Percentiles rank a stretch among this genome's conserved stretches.
Conservation (phyloP, 805 yeast genomes). For the Yarrowia osloensis region DNA sequence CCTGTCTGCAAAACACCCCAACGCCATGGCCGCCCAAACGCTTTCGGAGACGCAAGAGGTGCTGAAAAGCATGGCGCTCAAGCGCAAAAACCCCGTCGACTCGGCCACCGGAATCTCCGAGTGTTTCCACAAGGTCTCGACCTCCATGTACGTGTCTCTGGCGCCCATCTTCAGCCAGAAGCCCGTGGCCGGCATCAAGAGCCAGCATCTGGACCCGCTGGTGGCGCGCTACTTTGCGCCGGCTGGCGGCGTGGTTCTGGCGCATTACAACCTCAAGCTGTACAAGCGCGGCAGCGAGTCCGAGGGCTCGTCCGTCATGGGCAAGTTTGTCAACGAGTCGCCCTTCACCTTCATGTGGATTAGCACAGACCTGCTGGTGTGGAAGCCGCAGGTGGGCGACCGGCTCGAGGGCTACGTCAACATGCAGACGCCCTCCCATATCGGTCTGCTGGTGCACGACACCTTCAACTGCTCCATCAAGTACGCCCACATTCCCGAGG, state of each 20-base stretch:
- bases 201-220: slow-evolving; percentile 88
- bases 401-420: slow-evolving; percentile 80
- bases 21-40: background rate
- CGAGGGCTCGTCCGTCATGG: slow-evolving; percentile 47
- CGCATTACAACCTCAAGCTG: slow-evolving; percentile 67
- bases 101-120: slow-evolving; percentile 48
- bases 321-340: slow-evolving; percentile 70
- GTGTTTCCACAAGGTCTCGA: slow-evolving; percentile 64
- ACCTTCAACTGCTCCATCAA: slow-evolving; percentile 93
- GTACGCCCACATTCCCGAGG: slow-evolving; percentile 77
- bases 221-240: slow-evolving; percentile 76
- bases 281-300: slow-evolving; percentile 42
- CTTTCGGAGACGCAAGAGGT: slow-evolving; percentile 17
- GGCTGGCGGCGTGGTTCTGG: slow-evolving; percentile 79
- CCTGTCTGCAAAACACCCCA: slow-evolving; percentile 3
- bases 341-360: slow-evolving; percentile 92
- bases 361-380: slow-evolving; percentile 74
- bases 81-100: slow-evolving; percentile 37
- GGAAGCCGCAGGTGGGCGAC: slow-evolving; percentile 93
- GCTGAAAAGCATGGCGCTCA: slow-evolving; percentile 22
- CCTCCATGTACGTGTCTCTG: slow-evolving; percentile 74
- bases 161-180: slow-evolving; percentile 76
- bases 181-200: slow-evolving; percentile 77
- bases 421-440: slow-evolving; percentile 93
- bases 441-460: slow-evolving; percentile 87